These are phyloP conservation scores for Leccinum barrowsii DNA, from an alignment of 768 basidiomycete species.

Conservation along the genomic window DNA sequence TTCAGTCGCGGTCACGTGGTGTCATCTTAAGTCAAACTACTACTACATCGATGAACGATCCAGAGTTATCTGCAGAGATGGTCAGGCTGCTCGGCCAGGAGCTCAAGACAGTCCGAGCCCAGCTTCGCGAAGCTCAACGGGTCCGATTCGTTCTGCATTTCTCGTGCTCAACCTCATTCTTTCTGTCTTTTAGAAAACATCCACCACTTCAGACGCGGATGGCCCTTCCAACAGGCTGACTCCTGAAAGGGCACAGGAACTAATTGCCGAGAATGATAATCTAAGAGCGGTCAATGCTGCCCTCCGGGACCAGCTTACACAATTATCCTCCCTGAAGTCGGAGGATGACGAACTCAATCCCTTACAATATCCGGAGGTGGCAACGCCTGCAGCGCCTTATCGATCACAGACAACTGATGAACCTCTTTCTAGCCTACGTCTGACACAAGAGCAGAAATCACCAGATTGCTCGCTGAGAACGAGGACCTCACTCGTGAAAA, in stretches of 20 bases:
- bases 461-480: slow-evolving; percentile 13
- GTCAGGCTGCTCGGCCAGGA: slow-evolving; percentile 25
- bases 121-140: slow-evolving; percentile 22
- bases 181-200: slow-evolving; percentile 8
- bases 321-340: slow-evolving; percentile 14
- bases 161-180: background rate
- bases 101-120: slow-evolving; percentile 20
- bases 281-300: slow-evolving; percentile 20
- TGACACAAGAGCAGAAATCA: slow-evolving; percentile 10
- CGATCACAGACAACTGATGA: slow-evolving; percentile 2
- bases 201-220: background rate
- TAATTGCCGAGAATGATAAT: slow-evolving; percentile 14
- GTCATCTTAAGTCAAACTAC: background rate
- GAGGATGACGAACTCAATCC: slow-evolving; percentile 6
- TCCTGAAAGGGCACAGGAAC: slow-evolving; percentile 5
- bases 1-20: background rate
- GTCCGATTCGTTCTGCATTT: slow-evolving; percentile 2
- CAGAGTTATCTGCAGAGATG: slow-evolving; percentile 25
- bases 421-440: slow-evolving; percentile 4
- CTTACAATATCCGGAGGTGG: slow-evolving; percentile 10
- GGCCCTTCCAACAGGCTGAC: background rate
- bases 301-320: slow-evolving; percentile 10
- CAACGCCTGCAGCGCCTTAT: background rate
- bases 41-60: slow-evolving; percentile 19
- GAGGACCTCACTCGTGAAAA: slow-evolving; percentile 14